Evolutionary conservation across 2,329 filamentous ascomycete genomes (phyloP), one percentile per base, ranked within the genome.

Genomic region (Monosporascus cannonballus): DNA sequence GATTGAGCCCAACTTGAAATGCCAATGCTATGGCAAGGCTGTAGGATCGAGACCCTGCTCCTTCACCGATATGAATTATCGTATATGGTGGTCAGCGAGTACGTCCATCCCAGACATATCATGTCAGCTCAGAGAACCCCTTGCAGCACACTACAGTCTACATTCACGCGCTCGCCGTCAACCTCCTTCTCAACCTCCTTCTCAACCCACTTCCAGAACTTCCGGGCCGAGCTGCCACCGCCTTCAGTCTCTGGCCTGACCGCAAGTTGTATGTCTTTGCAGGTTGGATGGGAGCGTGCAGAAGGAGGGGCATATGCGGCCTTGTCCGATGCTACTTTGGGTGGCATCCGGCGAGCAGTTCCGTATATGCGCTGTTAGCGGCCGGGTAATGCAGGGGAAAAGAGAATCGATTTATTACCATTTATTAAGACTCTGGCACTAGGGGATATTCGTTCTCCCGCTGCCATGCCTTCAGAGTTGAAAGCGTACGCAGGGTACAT

Each of bases 161-260:
- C 27, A 30, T 14, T 2, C 9, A 30, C 9, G 9, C 27, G 3
- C 27, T 30, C 27, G 9, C 27, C 9, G 9, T 38, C 25, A 48
- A 48, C 36, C 17, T 4, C 45, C 24, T 47, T 38, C n/a, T 50
- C 53, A n/a, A 57, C 54, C 55, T 71, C 63, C 58, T 65, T 63
- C 59, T 73, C 71, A 58, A 67, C 71, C 66, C 69, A 73, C 46
- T 68, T 64, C 69, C 69, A 74, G 47, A 75, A 66, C 59, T 65
- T 67, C 55, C 56, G 53, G 47, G 64, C 63, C 34, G 59, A 56
- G 3, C 66, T 68, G 27, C 54, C 64, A 24, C 63, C 60, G n/a
- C 64, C 67, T 14, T 68, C 60, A 22, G 51, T 52, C 39, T 56
- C 49, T 7, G 49, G 34, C 49, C 56, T 56, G 1, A 58, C 54